Evolutionary conservation across 2,329 filamentous ascomycete genomes (phyloP).

Genomic region (Curvularia sp.): DNA sequence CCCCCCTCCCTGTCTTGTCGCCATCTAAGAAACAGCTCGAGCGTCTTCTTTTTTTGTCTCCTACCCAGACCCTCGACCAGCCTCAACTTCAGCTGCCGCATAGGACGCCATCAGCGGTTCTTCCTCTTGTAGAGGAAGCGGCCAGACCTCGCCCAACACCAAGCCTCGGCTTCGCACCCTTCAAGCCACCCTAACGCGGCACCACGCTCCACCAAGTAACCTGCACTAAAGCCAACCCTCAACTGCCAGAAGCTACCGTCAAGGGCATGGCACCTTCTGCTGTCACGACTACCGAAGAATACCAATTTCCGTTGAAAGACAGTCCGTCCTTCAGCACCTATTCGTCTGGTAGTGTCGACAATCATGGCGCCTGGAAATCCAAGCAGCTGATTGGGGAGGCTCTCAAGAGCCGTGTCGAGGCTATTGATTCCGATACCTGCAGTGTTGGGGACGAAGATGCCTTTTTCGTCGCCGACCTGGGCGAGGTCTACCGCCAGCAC

Average conservation of each 20-base stretch:
- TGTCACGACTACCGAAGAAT: constrained; percentile 57
- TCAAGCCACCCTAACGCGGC: constrained; percentile 89
- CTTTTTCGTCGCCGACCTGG: constrained; percentile 97
- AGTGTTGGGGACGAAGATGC: constrained; percentile 94
- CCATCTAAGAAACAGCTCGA: constrained; percentile 48
- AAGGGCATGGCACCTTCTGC: constrained; percentile 77
- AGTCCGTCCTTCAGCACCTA: constrained; percentile 38
- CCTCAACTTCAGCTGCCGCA: constrained; percentile 93
- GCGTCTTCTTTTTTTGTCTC: constrained; percentile 54
- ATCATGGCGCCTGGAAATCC: constrained; percentile 62
- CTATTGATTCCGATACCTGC: constrained; percentile 85
- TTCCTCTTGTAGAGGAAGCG: constrained; percentile 99
- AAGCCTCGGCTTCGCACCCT: constrained; percentile 88
- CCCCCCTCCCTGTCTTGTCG: constrained; percentile 53
- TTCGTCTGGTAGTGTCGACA: constrained; percentile 47
- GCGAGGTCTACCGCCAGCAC: constrained; percentile 98
- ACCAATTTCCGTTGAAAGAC: constrained; percentile 51
- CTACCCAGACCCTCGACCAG: constrained; percentile 61
- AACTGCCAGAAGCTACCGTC: constrained; percentile 38
- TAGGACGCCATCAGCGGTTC: constrained; percentile 97
- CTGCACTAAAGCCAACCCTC: constrained; percentile 16
- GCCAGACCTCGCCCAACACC: constrained; percentile 91
- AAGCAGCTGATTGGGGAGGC: constrained; percentile 87
- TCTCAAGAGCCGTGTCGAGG: constrained; percentile 82
- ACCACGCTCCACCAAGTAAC: constrained; percentile 32